phyloP scores from a whole-genome alignment of 257 asterid species.

The Solanum sejunctum region DNA sequence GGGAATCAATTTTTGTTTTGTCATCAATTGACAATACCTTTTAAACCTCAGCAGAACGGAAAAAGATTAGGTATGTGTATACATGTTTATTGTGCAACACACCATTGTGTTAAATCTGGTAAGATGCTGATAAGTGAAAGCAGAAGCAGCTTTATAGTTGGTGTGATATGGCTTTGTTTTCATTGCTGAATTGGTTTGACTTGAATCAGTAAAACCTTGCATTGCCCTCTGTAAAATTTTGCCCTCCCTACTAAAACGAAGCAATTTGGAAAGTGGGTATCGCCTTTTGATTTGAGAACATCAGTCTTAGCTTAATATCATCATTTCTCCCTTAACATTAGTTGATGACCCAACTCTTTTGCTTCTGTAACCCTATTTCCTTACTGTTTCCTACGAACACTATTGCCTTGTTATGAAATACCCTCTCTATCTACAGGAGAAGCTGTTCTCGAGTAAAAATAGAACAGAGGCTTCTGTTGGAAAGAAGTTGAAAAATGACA shows the following conservation, averaged over 20 bases:
- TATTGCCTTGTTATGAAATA: neutral
- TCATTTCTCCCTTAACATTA: neutral
- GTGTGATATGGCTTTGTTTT: neutral
- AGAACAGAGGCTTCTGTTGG: conserved; percentile 87
- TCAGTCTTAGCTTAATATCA: neutral
- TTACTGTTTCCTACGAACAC: neutral
- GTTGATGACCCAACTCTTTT: neutral
- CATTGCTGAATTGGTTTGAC: neutral
- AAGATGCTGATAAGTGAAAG: neutral
- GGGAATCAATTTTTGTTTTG: neutral
- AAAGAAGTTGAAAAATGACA: conserved; percentile 72
- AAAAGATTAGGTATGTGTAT: neutral
- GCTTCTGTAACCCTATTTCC: neutral
- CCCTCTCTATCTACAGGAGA: conserved; percentile 48
- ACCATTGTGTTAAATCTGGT: neutral
- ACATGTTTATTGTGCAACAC: neutral
- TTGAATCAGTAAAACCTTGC: neutral
- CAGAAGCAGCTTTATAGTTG: neutral
- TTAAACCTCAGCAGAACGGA: neutral
- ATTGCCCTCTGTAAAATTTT: neutral
- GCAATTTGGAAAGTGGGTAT: neutral
- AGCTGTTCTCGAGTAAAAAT: conserved; percentile 72
- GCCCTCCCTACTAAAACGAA: neutral
- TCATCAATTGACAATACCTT: neutral
- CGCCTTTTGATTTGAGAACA: neutral